These are phyloP conservation scores for Penicillium brasilianum DNA, from an alignment of 2,329 filamentous ascomycete species.

Conservation along the genomic window DNA sequence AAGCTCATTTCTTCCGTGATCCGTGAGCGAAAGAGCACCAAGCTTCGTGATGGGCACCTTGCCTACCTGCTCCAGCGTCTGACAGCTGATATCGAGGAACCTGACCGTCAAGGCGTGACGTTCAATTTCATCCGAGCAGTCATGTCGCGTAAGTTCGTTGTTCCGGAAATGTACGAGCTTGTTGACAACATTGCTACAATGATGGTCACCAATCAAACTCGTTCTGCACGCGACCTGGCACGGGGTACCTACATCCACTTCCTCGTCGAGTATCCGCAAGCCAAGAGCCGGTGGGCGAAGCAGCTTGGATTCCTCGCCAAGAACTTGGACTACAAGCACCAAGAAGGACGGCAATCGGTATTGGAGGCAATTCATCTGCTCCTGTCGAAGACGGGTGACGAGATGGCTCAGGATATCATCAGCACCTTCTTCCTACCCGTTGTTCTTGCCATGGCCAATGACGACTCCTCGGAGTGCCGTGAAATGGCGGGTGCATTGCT, in stretches of 20 bases:
- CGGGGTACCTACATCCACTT: slow-evolving; percentile 93
- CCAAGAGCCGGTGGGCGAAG: slow-evolving; percentile 84
- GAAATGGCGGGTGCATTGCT: slow-evolving; percentile 80
- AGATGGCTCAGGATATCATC: slow-evolving; percentile 80
- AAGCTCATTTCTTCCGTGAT: slow-evolving; percentile 87
- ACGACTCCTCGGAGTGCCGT: slow-evolving; percentile 83
- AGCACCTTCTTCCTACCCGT: slow-evolving; percentile 84
- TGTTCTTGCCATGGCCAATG: slow-evolving; percentile 83
- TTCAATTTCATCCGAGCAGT: slow-evolving; percentile 94
- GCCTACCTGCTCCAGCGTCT: slow-evolving; percentile 82
- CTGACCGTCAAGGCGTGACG: slow-evolving; percentile 86
- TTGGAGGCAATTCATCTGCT: slow-evolving; percentile 89
- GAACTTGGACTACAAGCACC: slow-evolving; percentile 88
- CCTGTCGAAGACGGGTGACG: slow-evolving; percentile 81
- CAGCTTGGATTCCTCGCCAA: slow-evolving; percentile 87
- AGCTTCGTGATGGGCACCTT: slow-evolving; percentile 78
- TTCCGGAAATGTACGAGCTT: slow-evolving; percentile 86
- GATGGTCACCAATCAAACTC: slow-evolving; percentile 96
- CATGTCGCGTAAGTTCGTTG: slow-evolving; percentile 81
- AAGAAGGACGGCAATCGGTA: slow-evolving; percentile 86
- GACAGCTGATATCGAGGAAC: slow-evolving; percentile 88
- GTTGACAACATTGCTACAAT: slow-evolving; percentile 86
- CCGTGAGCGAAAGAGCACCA: slow-evolving; percentile 75
- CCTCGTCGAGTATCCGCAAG: slow-evolving; percentile 90
- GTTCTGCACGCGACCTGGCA: slow-evolving; percentile 83